Evolutionary conservation across 768 basidiomycete genomes (phyloP).

Genomic region (Leucosporidium yakuticum): DNA sequence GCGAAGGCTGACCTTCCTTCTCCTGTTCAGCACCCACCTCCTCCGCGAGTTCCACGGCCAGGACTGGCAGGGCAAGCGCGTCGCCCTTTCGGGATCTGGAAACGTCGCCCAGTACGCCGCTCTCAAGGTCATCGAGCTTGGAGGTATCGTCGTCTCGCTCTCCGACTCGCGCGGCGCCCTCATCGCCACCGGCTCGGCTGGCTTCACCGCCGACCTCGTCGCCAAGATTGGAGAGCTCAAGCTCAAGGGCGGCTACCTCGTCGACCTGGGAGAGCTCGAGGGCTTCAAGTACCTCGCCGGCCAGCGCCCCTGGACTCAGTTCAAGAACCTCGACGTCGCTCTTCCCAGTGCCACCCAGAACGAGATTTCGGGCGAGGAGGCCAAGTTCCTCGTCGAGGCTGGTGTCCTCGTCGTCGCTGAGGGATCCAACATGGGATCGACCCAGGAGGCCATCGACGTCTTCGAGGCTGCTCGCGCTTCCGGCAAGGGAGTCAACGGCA

Average conservation of each 20-base stretch:
- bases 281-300: slow-evolving; percentile 31
- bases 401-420: slow-evolving; percentile 67
- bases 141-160: slow-evolving; percentile 62
- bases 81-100: slow-evolving; percentile 54
- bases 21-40: slow-evolving; percentile 46
- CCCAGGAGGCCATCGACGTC: slow-evolving; percentile 63
- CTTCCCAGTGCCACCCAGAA: slow-evolving; percentile 54
- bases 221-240: slow-evolving; percentile 53
- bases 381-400: slow-evolving; percentile 61
- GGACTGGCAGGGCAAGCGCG: slow-evolving; percentile 49
- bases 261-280: slow-evolving; percentile 25
- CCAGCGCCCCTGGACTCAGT: slow-evolving; percentile 58
- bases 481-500: slow-evolving; percentile 44
- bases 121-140: slow-evolving; percentile 69
- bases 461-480: slow-evolving; percentile 58
- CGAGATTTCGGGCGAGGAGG: slow-evolving; percentile 63
- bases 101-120: slow-evolving; percentile 74
- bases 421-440: slow-evolving; percentile 65
- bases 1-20: slow-evolving; percentile 1
- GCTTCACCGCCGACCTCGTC: slow-evolving; percentile 57
- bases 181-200: slow-evolving; percentile 49
- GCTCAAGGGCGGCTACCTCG: slow-evolving; percentile 45
- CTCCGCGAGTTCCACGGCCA: slow-evolving; percentile 57
- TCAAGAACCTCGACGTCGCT: slow-evolving; percentile 52
- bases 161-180: slow-evolving; percentile 70